phyloP scores from a whole-genome alignment of 352 stramenopile species.

The Globisporangium ultimum region DNA sequence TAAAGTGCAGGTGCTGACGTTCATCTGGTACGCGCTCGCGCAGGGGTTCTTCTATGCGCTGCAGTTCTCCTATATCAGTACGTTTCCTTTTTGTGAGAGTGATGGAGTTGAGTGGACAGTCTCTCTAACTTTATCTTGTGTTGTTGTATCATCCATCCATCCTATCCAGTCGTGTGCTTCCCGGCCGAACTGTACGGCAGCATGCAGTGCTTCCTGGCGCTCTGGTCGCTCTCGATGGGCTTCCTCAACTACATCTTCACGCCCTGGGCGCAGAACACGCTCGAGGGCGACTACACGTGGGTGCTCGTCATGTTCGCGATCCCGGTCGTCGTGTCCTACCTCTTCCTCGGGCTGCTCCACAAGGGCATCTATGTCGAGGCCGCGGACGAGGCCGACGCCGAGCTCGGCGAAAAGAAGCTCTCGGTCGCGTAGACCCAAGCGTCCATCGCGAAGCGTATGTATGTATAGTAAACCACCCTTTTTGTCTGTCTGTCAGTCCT shows the following conservation, averaged over 20 bases:
- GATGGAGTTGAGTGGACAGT: slow-evolving; percentile 9
- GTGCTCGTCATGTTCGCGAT: slow-evolving; percentile 32
- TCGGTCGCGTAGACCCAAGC: slow-evolving; percentile 5
- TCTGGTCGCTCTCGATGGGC: slow-evolving; percentile 29
- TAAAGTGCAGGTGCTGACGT: slow-evolving; percentile 18
- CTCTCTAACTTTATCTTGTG: slow-evolving; percentile 1
- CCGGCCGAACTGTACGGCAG: slow-evolving; percentile 32
- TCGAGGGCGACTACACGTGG: slow-evolving; percentile 26
- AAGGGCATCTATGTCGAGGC: slow-evolving; percentile 6
- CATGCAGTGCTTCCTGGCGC: slow-evolving; percentile 27
- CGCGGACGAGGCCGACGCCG: neutral
- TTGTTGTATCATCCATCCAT: no score
- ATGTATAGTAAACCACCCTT: no score
- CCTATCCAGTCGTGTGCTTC: slow-evolving; percentile 29
- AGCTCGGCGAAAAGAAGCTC: slow-evolving; percentile 13
- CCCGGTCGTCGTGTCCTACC: slow-evolving; percentile 23
- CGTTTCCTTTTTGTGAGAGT: slow-evolving; percentile 5
- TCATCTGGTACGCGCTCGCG: slow-evolving; percentile 15
- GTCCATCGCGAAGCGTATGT: no score
- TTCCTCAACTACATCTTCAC: slow-evolving; percentile 39
- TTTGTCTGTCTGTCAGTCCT: neutral
- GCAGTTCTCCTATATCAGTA: slow-evolving; percentile 26
- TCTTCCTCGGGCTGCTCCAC: slow-evolving; percentile 24
- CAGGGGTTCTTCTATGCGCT: slow-evolving; percentile 16
- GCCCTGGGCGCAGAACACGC: slow-evolving; percentile 29